Evolutionary conservation across 257 asterid species (phyloP), one percentile per base, ranked within the genome.

Genomic region (Scutellaria baicalensis): DNA sequence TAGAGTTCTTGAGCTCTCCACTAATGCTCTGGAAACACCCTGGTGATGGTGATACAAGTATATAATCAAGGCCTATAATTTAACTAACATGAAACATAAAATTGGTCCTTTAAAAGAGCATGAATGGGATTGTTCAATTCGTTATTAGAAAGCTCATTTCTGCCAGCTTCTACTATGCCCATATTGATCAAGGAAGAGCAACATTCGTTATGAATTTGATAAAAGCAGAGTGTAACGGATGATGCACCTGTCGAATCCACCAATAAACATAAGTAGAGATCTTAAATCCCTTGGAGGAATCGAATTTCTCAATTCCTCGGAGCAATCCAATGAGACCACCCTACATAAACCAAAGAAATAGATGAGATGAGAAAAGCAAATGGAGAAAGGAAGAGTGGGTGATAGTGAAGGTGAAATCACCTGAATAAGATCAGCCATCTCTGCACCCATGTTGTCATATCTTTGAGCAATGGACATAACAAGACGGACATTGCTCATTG

Each of bases 261-360:
- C 99, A 93, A 71, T 91, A 93, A 59, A 93, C 99, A 65, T 93
- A 93, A 45, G 99, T 93, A 12, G 99, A 93, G 70, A 93, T 89
- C 89, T 85, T 93, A 78, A 87, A 93, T 48, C 99, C 99, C 85
- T 89, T 93, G 6, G 96, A 86, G 56, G 96, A 84, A 77, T 93
- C 99, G 59, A 83, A 93, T 79, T 93, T 93, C 85, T 91, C 97
- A 66, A 93, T 93, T 50, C 99, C 99, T 48, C 97, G 77, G 51
- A 93, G 96, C 68, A 93, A 83, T 63, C 99, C 97, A 75, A 91
- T 86, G 43, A 91, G 83, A 49, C 99, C 99, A 45, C 95, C 99
- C 97, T 92, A 61, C 74, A 84, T 7, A 59, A 70, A 70, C 3
- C 48, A 57, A 72, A 75, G 21, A 71, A 55, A 50, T 51, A 20